Base-by-base conservation (phyloP, 257 asterid species). In the Fraxinus excelsior region DNA sequence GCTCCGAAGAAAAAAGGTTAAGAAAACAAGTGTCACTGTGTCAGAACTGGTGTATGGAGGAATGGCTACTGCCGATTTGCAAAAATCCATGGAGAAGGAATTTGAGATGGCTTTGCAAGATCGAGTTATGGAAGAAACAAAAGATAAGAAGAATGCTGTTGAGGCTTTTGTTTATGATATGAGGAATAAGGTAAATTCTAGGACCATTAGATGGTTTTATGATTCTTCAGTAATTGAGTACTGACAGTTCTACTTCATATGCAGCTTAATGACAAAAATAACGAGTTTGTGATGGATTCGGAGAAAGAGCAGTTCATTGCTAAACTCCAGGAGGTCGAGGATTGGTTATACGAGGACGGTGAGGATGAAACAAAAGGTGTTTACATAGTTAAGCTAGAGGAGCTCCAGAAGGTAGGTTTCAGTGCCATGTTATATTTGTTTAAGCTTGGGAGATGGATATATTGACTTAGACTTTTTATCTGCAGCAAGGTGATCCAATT, bases 291-390 rank as follows among this genome's bases (percentile, higher is more conserved):
- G 2, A 79, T 69, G 18, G 99, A 96, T 3, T 42, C 90, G 0
- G 99, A 90, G 76, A 90, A 86, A 83, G 97, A 90, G 67, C 94
- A 86, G 76, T 81, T 96, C 44, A 87, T 89, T 32, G 81, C 87
- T 65, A 83, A 67, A 80, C 97, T 93, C 38, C 98, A 96, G 87
- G 94, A 89, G 86, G 92, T 88, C 32, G 26, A 60, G 83, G 97
- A 96, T 82, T 93, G 98, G 99, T 82, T 96, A 71, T 96, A 96
- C 21, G 97, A 93, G 76, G 99, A 90, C 56, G 97, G 99, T 0
- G 99, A 93, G 81, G 99, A 96, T 80, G 99, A 96, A 82, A 90
- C 91, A 0, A 87, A 87, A 77, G 91, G 91, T 26, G 89, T 85
- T 9, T 60, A 60, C 12, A 38, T 38, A 11, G 11, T 0, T 97